A percentile compares a stretch with the other conserved stretches of the same genome.
Evolutionary conservation across 2,329 filamentous ascomycete genomes (phyloP).

Genomic region (Aureobasidium sp.): DNA sequence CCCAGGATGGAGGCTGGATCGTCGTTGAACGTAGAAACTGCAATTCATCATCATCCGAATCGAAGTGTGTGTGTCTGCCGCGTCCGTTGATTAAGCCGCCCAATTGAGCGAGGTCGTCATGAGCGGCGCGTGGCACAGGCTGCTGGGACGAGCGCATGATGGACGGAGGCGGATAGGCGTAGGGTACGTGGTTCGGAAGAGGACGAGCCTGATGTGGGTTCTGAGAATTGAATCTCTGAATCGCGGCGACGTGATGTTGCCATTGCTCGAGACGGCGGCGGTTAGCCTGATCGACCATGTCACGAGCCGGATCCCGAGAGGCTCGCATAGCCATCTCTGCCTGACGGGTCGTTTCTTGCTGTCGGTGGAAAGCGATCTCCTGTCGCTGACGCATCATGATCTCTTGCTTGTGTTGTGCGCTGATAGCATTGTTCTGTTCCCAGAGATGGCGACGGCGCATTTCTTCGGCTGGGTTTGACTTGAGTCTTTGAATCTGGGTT

Average conservation of each 20-base stretch:
- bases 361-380: neutral
- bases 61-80: slow-evolving; percentile 13
- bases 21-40: slow-evolving; percentile 22
- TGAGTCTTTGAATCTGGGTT: neutral
- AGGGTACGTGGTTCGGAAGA: neutral
- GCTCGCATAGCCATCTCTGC: neutral
- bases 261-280: neutral
- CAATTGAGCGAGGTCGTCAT: neutral
- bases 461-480: neutral
- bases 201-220: neutral
- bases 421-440: neutral
- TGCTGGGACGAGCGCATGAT: neutral
- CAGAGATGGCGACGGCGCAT: slow-evolving; percentile 1
- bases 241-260: neutral
- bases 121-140: neutral
- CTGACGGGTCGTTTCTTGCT: neutral
- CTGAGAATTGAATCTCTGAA: neutral
- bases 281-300: neutral
- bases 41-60: slow-evolving; percentile 23
- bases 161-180: neutral
- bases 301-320: neutral
- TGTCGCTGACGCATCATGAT: neutral
- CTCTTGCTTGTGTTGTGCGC: neutral
- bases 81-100: neutral
- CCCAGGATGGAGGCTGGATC: slow-evolving; percentile 23